Evolutionary conservation across 1,284 basidiomycete species (phyloP), one percentile per base, ranked within the genome.

Genomic region (Malassezia equina): DNA sequence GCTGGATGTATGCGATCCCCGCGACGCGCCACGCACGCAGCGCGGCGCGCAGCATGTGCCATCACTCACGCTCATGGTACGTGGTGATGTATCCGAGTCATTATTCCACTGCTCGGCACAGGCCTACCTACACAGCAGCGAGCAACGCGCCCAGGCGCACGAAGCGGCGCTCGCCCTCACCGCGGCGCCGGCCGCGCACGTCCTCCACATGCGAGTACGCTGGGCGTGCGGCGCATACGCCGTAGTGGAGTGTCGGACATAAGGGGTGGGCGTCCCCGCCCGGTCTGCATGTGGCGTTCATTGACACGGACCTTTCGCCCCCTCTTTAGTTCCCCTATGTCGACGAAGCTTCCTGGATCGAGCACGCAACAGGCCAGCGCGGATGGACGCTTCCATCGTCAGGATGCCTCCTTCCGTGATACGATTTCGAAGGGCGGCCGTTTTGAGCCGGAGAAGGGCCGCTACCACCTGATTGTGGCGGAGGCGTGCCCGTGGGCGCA

Each of bases 371-470:
- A 42, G 27, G 53, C 81, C 56, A 75, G 76, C 45, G 75, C 79
- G 1, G 86, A 93, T 69, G 93, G 91, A 12, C 81, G 83, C 3
- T 96, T 87, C 80, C 86, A 88, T 60, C 81, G 93, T 44, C 79
- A 81, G 42, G 77, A 81, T 31, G 81, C 87, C 4, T 76, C 80
- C 0, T 95, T 93, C 78, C 80, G 90, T 52, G 81, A 74, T 51
- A 75, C 69, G 51, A 86, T 98, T 55, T 78, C 83, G 69, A 80
- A 81, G 58, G 84, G 82, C 4, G 84, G 85, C 33, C 78, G 83
- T 73, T 93, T 88, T 69, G 77, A 82, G 47, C 85, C 93, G 1
- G 90, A 91, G 76, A 81, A 80, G 75, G 86, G 89, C 83, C 63
- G 63, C 79, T 78, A 72, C 59, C 58, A 66, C 25, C 61, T 72